Evolutionary conservation across 495 filamentous ascomycete genomes (phyloP).

Genomic region (Bryoglossum gracile): DNA sequence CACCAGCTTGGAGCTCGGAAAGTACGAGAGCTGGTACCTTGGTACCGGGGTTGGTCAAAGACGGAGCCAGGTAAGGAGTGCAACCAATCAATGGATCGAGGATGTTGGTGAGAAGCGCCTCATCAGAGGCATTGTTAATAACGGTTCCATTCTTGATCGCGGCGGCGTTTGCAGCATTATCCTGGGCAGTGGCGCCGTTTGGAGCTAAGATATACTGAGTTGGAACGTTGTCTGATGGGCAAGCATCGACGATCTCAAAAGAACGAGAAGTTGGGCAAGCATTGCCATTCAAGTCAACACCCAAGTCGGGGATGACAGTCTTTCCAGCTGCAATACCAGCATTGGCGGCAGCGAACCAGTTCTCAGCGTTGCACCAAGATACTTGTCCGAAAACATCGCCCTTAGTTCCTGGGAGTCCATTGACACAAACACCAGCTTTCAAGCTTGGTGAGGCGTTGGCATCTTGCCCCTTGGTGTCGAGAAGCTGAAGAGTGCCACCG

Average conservation of each 20-base stretch:
- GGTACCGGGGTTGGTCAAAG: not conserved
- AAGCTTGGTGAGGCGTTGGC: not conserved
- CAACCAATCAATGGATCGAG: slow-evolving; percentile 6
- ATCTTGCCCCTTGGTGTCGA: not conserved
- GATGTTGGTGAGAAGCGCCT: slow-evolving; percentile 6
- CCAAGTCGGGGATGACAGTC: slow-evolving; percentile 2
- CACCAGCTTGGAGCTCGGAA: slow-evolving; percentile 1
- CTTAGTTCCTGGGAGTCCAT: not conserved
- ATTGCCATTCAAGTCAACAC: not conserved
- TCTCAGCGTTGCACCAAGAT: not conserved
- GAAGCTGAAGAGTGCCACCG: not conserved
- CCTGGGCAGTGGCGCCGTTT: slow-evolving; percentile 1
- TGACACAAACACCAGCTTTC: not conserved
- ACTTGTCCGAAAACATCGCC: slow-evolving; percentile 1
- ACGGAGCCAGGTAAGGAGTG: not conserved
- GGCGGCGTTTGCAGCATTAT: not conserved
- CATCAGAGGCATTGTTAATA: slow-evolving; percentile 9
- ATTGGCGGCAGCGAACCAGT: not conserved
- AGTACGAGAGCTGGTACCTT: not conserved
- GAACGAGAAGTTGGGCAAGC: slow-evolving; percentile 2
- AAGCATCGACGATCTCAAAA: slow-evolving; percentile 3
- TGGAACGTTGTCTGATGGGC: slow-evolving; percentile 8
- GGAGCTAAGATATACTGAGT: not conserved
- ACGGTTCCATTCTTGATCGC: not conserved
- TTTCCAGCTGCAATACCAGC: not conserved